A percentile compares a stretch with the other conserved stretches of the same genome.
phyloP scores from a whole-genome alignment of 2,329 filamentous ascomycete genomes.

The Neonectria magnoliae region DNA sequence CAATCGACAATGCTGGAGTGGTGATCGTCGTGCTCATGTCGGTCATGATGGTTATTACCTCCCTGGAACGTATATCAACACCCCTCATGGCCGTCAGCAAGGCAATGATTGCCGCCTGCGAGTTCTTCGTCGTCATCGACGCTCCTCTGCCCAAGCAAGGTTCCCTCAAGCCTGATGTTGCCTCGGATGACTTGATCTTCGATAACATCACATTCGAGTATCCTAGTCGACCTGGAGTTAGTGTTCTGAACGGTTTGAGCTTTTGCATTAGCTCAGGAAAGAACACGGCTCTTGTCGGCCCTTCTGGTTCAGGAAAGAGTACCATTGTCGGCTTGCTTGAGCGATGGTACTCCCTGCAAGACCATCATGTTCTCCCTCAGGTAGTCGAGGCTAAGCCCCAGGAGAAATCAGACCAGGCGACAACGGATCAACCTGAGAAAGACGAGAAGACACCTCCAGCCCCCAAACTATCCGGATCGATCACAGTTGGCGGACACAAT shows the following conservation, averaged over 20 bases:
- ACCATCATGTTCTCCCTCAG: neutral
- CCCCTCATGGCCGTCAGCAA: constrained; percentile 50
- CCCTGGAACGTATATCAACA: constrained; percentile 50
- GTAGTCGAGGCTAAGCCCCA: neutral
- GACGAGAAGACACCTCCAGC: neutral
- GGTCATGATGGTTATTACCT: constrained; percentile 51
- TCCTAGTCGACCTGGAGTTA: constrained; percentile 32
- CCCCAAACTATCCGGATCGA: neutral
- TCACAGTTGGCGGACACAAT: neutral
- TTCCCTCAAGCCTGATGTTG: constrained; percentile 37
- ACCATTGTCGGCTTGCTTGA: constrained; percentile 74
- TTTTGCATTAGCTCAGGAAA: constrained; percentile 66
- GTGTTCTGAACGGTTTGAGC: constrained; percentile 56
- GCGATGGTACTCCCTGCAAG: constrained; percentile 64
- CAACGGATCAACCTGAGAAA: neutral
- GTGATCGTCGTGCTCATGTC: constrained; percentile 52
- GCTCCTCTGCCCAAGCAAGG: constrained; percentile 34
- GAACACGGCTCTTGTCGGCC: constrained; percentile 74
- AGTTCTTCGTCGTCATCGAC: constrained; percentile 45
- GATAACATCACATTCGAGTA: constrained; percentile 35
- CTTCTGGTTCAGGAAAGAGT: constrained; percentile 75
- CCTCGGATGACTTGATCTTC: constrained; percentile 59
- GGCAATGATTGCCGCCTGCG: constrained; percentile 43
- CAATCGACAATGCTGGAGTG: constrained; percentile 48
- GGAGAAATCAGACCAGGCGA: neutral